Evolutionary conservation across 805 yeast genomes (phyloP).

Genomic region (Sugiyamaella lignohabitans): DNA sequence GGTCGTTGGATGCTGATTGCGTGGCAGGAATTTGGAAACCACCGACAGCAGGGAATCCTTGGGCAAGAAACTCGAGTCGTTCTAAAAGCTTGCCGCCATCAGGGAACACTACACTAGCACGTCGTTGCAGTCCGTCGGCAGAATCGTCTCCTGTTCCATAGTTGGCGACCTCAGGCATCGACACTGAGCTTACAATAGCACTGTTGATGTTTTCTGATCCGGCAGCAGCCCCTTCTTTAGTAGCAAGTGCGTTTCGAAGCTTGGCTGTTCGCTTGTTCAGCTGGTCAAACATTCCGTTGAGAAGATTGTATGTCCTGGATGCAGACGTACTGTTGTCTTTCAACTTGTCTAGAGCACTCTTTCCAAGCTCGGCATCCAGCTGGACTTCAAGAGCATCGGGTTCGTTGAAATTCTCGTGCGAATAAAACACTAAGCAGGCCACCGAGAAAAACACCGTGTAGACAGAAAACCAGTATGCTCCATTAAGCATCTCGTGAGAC

Average conservation of each 20-base stretch:
- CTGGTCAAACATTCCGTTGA: conserved; percentile 51
- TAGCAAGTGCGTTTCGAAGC: background rate
- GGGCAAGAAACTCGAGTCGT: conserved; percentile 5
- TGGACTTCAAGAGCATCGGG: conserved; percentile 39
- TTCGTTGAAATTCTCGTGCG: conserved; percentile 43
- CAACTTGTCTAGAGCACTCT: conserved; percentile 60
- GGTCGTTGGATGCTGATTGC: too few species aligned
- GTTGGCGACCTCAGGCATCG: conserved; percentile 10
- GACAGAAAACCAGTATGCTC: conserved; percentile 88
- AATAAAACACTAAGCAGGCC: conserved; percentile 77
- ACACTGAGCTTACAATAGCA: background rate
- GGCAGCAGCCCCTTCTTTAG: background rate
- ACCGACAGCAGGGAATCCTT: background rate
- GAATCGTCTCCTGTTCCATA: conserved; percentile 7
- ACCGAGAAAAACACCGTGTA: conserved; percentile 85
- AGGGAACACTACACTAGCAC: conserved; percentile 4
- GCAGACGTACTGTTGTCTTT: conserved; percentile 76
- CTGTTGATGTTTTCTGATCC: background rate
- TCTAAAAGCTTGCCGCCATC: conserved; percentile 5
- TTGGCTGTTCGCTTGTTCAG: conserved; percentile 23
- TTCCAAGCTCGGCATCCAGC: conserved; percentile 76
- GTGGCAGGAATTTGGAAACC: background rate
- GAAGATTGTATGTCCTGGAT: conserved; percentile 66
- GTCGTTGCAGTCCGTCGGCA: background rate
- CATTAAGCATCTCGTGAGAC: conserved; percentile 60